Percentiles rank a stretch among this genome's conserved stretches.
Conservation (phyloP, 345 rosid species). For the Raphanus raphanistrum region DNA sequence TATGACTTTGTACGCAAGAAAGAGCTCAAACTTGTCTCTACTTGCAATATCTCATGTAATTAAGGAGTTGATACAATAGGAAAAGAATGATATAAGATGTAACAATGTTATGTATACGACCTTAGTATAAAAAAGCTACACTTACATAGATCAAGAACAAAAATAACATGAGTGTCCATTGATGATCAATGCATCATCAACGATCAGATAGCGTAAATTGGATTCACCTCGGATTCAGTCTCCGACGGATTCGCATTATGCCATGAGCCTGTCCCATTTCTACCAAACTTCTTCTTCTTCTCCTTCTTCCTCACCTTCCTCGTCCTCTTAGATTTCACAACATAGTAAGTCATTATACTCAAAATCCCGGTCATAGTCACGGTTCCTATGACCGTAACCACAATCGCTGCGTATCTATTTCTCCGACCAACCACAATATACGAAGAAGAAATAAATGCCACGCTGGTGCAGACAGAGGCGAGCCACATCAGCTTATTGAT, state of each 20-base stretch:
- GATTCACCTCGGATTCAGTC: slow-evolving; percentile 62
- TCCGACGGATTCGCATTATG: slow-evolving; percentile 44
- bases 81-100: slow-evolving; percentile 4
- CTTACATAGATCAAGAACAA: slow-evolving; percentile 15
- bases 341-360: slow-evolving; percentile 77
- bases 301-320: slow-evolving; percentile 59
- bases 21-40: neutral
- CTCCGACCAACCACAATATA: slow-evolving; percentile 82
- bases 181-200: neutral
- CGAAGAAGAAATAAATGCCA: slow-evolving; percentile 74
- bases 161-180: neutral
- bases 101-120: slow-evolving; percentile 25
- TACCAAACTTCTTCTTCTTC: slow-evolving; percentile 60
- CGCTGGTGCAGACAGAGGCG: slow-evolving; percentile 84
- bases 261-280: slow-evolving; percentile 42
- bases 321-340: slow-evolving; percentile 58
- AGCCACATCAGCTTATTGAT: slow-evolving; percentile 96
- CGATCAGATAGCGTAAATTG: slow-evolving; percentile 74
- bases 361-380: slow-evolving; percentile 69
- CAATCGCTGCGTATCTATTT: slow-evolving; percentile 70
- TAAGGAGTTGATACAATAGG: no score
- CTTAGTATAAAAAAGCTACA: neutral
- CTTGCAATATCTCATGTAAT: no score
- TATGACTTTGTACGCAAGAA: neutral
- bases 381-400: slow-evolving; percentile 71